Conservation (phyloP, 805 yeast genomes). For the Pichia cephalocereana region DNA sequence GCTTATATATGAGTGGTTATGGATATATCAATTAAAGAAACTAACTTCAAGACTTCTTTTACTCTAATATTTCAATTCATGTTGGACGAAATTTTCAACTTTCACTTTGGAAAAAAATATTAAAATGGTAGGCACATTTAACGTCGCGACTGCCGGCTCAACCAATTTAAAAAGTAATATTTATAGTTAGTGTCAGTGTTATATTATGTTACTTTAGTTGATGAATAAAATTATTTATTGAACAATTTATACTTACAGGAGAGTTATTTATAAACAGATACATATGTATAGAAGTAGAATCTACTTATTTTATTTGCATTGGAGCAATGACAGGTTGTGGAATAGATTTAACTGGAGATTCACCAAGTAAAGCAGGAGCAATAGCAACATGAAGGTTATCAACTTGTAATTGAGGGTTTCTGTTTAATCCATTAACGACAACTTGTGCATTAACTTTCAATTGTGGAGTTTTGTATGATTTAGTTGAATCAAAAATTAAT, state of each 20-base stretch:
- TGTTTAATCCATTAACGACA: conserved; percentile 23
- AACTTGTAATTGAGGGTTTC: conserved; percentile 25
- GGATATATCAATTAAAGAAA: not conserved
- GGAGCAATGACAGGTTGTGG: conserved; percentile 16
- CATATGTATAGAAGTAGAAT: not conserved
- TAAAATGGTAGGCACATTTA: no score
- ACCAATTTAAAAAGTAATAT: no score
- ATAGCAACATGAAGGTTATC: conserved; percentile 16
- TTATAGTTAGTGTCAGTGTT: no score
- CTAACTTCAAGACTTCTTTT: no score
- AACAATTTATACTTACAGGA: no score
- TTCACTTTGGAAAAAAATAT: no score
- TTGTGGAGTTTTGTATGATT: conserved; percentile 18
- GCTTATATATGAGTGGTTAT: not conserved
- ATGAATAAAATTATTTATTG: no score
- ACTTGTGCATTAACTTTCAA: conserved; percentile 22
- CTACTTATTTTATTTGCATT: conserved; percentile 3
- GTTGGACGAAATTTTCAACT: no score
- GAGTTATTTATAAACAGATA: no score
- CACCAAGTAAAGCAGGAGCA: conserved; percentile 15
- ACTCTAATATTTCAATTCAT: no score
- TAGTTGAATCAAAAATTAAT: conserved; percentile 13
- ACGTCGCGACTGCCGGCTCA: no score
- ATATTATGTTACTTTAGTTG: no score
- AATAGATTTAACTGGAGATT: conserved; percentile 12